Conservation (phyloP, 805 yeast species). For the baker's yeast (Saccharomyces cerevisiae) region DNA sequence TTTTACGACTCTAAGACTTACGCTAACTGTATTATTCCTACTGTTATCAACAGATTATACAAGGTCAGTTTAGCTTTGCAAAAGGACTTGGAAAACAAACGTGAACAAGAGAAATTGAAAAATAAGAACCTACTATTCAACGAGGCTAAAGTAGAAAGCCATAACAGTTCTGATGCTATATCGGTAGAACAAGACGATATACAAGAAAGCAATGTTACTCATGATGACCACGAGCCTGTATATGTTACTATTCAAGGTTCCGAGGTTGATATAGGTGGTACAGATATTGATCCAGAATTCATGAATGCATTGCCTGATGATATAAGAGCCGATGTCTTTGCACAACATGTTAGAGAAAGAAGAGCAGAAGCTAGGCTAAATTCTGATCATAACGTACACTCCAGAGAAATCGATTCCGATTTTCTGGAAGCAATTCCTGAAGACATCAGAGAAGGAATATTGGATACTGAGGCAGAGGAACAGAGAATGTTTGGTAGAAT, state of each 20-base stretch:
- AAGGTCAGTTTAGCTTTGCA: slow-evolving; percentile 39
- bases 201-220: slow-evolving; percentile 6
- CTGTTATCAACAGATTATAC: slow-evolving; percentile 41
- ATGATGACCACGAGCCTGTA: slow-evolving; percentile 40
- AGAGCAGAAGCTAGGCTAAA: slow-evolving; percentile 45
- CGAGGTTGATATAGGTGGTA: slow-evolving; percentile 76
- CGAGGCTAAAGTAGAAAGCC: not conserved
- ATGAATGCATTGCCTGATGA: slow-evolving; percentile 85
- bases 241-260: slow-evolving; percentile 68
- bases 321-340: slow-evolving; percentile 84
- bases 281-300: slow-evolving; percentile 88
- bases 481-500: slow-evolving; percentile 1
- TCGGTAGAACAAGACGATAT: slow-evolving; percentile 5
- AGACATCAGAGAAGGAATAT: slow-evolving; percentile 49
- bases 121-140: slow-evolving; percentile 21
- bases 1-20: slow-evolving; percentile 39
- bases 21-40: slow-evolving; percentile 32
- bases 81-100: slow-evolving; percentile 23
- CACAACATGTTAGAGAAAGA: slow-evolving; percentile 73
- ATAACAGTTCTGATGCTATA: not conserved
- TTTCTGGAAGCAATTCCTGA: slow-evolving; percentile 77
- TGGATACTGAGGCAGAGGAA: slow-evolving; percentile 43
- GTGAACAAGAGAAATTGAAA: slow-evolving; percentile 28
- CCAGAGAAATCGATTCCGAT: slow-evolving; percentile 68
- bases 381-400: slow-evolving; percentile 29